Evolutionary conservation across 768 basidiomycete species (phyloP).

Genomic region (Strobilomyces echinocephalus): DNA sequence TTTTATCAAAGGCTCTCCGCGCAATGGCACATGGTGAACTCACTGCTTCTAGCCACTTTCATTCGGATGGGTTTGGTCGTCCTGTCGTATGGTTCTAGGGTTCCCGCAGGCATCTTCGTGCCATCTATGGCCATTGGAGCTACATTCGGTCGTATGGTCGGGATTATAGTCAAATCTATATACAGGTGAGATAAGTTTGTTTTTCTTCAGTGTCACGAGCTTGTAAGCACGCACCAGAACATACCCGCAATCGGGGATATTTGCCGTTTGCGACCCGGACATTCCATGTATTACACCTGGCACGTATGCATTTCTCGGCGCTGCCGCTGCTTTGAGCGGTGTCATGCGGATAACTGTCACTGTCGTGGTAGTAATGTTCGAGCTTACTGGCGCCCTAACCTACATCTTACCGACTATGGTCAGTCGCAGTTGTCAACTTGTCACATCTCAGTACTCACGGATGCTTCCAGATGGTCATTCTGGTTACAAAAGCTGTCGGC

Average conservation of each 20-base stretch:
- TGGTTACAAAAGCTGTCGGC: conserved; percentile 96
- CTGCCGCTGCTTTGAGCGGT: conserved; percentile 92
- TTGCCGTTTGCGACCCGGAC: conserved; percentile 86
- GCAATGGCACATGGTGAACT: conserved; percentile 95
- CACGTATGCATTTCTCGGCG: conserved; percentile 95
- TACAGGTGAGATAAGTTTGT: conserved; percentile 55
- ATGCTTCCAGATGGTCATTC: conserved; percentile 73
- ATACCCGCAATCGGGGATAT: conserved; percentile 80
- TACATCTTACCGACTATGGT: conserved; percentile 99
- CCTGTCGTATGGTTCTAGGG: conserved; percentile 92
- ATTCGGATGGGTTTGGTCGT: conserved; percentile 84
- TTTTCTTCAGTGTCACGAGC: neutral
- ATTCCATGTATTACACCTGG: conserved; percentile 97
- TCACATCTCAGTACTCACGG: conserved; percentile 5
- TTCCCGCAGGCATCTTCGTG: conserved; percentile 96
- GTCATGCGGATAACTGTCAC: conserved; percentile 97
- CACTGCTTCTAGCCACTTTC: conserved; percentile 85
- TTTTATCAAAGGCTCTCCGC: conserved; percentile 57
- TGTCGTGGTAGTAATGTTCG: conserved; percentile 99
- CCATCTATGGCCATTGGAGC: conserved; percentile 99
- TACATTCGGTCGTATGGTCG: conserved; percentile 94
- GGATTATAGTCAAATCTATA: conserved; percentile 92
- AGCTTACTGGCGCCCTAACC: conserved; percentile 93
- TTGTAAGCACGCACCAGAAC: conserved; percentile 43
- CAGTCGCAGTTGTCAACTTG: conserved; percentile 18